Evolutionary conservation across 371 early-diverging fungal genomes (phyloP), one percentile per base, ranked within the genome.

Genomic region (Actinomucor elegans): DNA sequence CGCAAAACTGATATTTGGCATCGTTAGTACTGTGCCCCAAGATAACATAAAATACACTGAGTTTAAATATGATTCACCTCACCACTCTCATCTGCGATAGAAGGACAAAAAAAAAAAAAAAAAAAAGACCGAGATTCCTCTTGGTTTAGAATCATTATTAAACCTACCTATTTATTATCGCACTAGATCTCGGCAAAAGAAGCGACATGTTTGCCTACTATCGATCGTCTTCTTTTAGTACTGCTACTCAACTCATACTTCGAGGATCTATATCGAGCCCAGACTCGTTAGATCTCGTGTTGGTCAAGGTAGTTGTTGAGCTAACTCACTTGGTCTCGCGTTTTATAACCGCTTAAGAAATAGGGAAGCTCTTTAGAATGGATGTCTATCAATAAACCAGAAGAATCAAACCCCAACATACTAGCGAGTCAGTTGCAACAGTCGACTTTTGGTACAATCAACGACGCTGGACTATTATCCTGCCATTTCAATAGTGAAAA

Each of bases 191-290:
- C n/a, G n/a, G n/a, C n/a, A n/a, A n/a, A n/a, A n/a, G n/a, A n/a
- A n/a, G n/a, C n/a, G n/a, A n/a, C 28, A 64, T 72, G 69, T 69
- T 46, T 57, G 61, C 63, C 3, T 71, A 69, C 31, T 62, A 69
- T 38, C 48, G 67, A 48, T 50, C 73, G 0, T 50, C 56, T 20
- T 47, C 52, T 26, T 57, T 59, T 27, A 60, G 57, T 8, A 69
- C 73, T 18, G 60, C 52, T 4, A 67, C 61, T 32, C 56, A 69
- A 15, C 48, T 44, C 2, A 62, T 69, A 17, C 48, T 73, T 10
- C 52, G 27, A 18, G 73, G 73, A 26, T 38, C 61, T 10, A 37
- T 73, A 27, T 38, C 59, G 4, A 53, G 33, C 24, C 26, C 32
- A 14, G 28, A 51, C 24, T 3, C 46, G 7, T 12, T 52, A 9